Percentiles rank a stretch among this genome's conserved stretches.
phyloP scores from a whole-genome alignment of 176 grass and related monocot species.

The Sorghum bicolor region Sorghum_bicolor_NCBIv3 NC_012870.2:59096501-59097000 shows the following conservation, averaged over 20 bases:
- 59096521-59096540: background rate
- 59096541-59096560: background rate
- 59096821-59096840: background rate
- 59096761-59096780: background rate
- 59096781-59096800: background rate
- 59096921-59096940: background rate
- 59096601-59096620: background rate
- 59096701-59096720: background rate
- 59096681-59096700: background rate
- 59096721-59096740: background rate
- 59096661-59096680: background rate
- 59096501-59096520: background rate
- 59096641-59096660: too few species aligned
- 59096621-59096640: too few species aligned
- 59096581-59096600: background rate
- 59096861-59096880: background rate
- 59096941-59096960: constrained; percentile 38
- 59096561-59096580: background rate
- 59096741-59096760: background rate
- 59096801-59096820: background rate
- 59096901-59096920: background rate
- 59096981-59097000: constrained; percentile 56
- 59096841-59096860: background rate
- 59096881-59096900: background rate
- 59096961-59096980: constrained; percentile 85